Evolutionary conservation across 768 basidiomycete genomes (phyloP).

Genomic region (Boletellus emodensis): DNA sequence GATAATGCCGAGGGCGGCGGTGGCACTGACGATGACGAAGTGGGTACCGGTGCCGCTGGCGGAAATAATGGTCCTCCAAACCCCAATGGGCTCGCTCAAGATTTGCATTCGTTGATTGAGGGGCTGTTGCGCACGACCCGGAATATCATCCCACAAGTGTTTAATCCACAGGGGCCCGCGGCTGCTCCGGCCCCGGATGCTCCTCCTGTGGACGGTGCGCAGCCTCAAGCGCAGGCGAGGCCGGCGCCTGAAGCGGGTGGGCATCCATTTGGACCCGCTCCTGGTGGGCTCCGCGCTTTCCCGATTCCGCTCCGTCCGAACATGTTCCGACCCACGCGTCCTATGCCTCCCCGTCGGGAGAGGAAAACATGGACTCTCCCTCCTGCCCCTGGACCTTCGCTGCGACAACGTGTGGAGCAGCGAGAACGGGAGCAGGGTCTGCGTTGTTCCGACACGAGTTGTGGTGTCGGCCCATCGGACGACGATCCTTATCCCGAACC

Average conservation of each 20-base stretch:
- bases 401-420: constrained; percentile 70
- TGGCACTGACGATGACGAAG: not conserved
- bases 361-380: constrained; percentile 56
- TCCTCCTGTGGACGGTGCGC: not conserved
- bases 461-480: constrained; percentile 71
- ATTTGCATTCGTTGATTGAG: constrained; percentile 26
- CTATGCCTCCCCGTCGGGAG: constrained; percentile 32
- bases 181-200: not conserved
- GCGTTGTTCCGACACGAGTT: constrained; percentile 68
- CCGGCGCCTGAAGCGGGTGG: constrained; percentile 4
- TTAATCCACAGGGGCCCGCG: constrained; percentile 11
- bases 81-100: constrained; percentile 18
- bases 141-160: constrained; percentile 22
- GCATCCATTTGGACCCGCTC: constrained; percentile 2
- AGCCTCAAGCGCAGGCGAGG: constrained; percentile 9
- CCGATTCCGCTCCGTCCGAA: constrained; percentile 17
- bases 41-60: constrained; percentile 9
- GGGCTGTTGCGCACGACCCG: constrained; percentile 24
- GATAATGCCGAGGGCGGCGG: constrained; percentile 6
- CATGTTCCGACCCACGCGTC: constrained; percentile 22
- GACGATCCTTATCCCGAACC: constrained; percentile 53
- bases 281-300: constrained; percentile 13
- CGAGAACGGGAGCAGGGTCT: constrained; percentile 69
- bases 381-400: constrained; percentile 60
- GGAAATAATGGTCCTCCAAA: constrained; percentile 18